phyloP scores from a whole-genome alignment of 208 protist species.

The Acanthamoeba healyi region DNA sequence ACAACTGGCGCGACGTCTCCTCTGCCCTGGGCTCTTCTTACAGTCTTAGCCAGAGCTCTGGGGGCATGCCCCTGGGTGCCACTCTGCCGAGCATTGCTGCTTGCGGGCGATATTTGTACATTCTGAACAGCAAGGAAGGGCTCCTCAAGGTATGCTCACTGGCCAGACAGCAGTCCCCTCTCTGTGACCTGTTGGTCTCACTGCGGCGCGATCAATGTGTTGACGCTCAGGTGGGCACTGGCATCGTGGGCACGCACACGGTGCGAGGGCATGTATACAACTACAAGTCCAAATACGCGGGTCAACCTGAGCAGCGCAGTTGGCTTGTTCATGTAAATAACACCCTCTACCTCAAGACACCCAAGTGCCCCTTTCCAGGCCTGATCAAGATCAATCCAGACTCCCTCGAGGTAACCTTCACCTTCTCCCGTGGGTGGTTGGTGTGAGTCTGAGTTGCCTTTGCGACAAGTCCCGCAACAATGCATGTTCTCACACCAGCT shows the following conservation, averaged over 20 bases:
- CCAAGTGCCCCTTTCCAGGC: background rate
- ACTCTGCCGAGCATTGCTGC: background rate
- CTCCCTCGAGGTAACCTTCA: background rate
- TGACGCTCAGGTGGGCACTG: conserved; percentile 1
- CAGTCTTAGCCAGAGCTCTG: background rate
- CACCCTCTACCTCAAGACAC: background rate
- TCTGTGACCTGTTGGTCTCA: background rate
- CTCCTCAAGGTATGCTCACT: background rate
- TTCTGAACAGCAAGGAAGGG: conserved; percentile 16
- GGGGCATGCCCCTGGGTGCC: background rate
- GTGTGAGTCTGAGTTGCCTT: too few species aligned
- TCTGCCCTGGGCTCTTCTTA: background rate
- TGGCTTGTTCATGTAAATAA: conserved; percentile 41
- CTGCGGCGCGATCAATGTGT: background rate
- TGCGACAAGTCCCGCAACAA: too few species aligned
- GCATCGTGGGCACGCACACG: conserved; percentile 20
- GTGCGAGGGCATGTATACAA: conserved; percentile 19
- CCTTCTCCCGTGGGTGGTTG: too few species aligned
- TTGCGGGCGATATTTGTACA: background rate
- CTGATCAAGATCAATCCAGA: conserved; percentile 42
- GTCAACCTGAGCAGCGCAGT: background rate
- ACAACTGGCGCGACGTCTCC: conserved; percentile 31
- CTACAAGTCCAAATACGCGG: conserved; percentile 32
- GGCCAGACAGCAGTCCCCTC: too few species aligned
- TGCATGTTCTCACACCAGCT: too few species aligned